These are phyloP conservation scores for Elsinoe fawcettii DNA, from an alignment of 2,329 filamentous ascomycete genomes.

Conservation along the genomic window DNA sequence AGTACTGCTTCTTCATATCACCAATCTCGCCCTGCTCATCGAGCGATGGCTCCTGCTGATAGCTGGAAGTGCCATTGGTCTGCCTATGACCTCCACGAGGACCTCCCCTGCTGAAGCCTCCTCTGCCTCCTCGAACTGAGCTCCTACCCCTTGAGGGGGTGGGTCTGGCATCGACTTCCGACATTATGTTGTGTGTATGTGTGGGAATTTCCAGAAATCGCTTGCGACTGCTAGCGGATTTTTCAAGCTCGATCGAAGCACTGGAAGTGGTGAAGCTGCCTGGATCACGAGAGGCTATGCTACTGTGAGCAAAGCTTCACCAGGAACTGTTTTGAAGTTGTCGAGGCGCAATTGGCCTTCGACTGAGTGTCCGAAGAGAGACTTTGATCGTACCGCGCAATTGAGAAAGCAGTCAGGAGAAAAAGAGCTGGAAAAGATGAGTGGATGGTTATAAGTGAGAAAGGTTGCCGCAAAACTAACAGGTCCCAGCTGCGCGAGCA, in stretches of 20 bases:
- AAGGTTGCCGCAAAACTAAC: conserved; percentile 11
- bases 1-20: conserved; percentile 85
- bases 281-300: conserved; percentile 5
- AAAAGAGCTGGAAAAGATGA: background rate
- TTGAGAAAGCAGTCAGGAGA: background rate
- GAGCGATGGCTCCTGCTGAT: conserved; percentile 54
- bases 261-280: background rate
- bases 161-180: conserved; percentile 83
- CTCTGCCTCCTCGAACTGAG: conserved; percentile 77
- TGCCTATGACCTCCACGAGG: conserved; percentile 36
- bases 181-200: conserved; percentile 54
- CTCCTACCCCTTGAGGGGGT: conserved; percentile 81
- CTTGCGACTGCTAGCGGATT: background rate
- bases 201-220: background rate
- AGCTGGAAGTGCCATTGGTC: conserved; percentile 63
- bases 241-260: background rate
- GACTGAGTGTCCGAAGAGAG: background rate
- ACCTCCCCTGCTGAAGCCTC: conserved; percentile 51
- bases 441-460: background rate
- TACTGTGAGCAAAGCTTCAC: conserved; percentile 7
- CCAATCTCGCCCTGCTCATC: conserved; percentile 85
- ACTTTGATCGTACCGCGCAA: background rate
- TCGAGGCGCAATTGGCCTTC: conserved; percentile 10
- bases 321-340: background rate
- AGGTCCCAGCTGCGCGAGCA: conserved; percentile 4